Percentiles rank a stretch among this genome's conserved stretches.
Conservation (phyloP, 192 early-diverging fungal genomes). For the Podila horticola region DNA sequence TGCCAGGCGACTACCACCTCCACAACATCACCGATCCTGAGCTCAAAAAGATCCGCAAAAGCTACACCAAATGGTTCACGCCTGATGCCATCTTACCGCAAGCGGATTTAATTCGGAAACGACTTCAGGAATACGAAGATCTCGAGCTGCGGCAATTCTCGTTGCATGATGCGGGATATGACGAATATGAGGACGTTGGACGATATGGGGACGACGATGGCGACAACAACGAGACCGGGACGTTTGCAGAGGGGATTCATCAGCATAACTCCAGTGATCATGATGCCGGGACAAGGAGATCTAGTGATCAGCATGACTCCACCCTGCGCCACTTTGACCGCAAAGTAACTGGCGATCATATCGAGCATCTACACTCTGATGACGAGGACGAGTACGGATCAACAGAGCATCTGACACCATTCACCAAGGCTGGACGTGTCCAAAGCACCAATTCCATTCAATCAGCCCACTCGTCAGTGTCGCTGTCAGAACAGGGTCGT, state of each 20-base stretch:
- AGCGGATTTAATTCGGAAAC: slow-evolving; percentile 33
- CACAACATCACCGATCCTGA: slow-evolving; percentile 67
- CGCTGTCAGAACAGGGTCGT: background rate
- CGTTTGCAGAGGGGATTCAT: background rate
- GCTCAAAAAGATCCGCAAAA: slow-evolving; percentile 43
- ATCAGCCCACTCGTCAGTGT: slow-evolving; percentile 1
- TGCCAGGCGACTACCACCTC: slow-evolving; percentile 79
- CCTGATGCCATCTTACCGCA: slow-evolving; percentile 53
- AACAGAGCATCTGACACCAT: background rate
- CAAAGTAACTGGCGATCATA: slow-evolving; percentile 1
- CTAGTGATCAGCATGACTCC: background rate
- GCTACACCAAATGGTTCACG: slow-evolving; percentile 75
- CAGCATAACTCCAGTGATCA: background rate
- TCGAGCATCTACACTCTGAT: slow-evolving; percentile 29
- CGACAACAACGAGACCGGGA: slow-evolving; percentile 9
- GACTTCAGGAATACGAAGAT: slow-evolving; percentile 23
- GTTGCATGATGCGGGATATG: slow-evolving; percentile 20
- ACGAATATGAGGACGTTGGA: slow-evolving; percentile 11
- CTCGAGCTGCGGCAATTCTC: background rate
- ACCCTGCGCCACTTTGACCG: slow-evolving; percentile 8
- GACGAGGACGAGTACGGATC: slow-evolving; percentile 23
- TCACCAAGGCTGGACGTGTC: slow-evolving; percentile 1
- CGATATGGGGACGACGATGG: slow-evolving; percentile 21
- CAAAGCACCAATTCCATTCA: slow-evolving; percentile 16
- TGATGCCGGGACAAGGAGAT: background rate